Conservation (phyloP, 306 rosid species). For the Canavalia gladiata region DNA sequence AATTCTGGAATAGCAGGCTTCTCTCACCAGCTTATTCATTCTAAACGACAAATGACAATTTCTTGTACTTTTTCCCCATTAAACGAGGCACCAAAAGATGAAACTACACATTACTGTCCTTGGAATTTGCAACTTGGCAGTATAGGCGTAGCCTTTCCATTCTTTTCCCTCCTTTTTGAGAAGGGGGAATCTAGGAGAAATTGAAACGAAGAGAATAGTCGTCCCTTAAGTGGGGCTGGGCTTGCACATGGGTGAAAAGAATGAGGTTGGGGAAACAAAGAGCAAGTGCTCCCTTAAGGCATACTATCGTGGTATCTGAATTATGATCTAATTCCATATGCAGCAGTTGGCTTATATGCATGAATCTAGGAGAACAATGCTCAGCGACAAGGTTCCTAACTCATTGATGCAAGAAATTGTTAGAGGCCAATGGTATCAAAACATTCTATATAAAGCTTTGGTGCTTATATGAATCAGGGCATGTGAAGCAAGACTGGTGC, state of each 20-base stretch:
- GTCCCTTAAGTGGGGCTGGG: not conserved
- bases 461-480: constrained; percentile 23
- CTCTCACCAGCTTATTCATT: constrained; percentile 12
- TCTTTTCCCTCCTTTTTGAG: not conserved
- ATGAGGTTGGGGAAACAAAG: not conserved
- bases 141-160: constrained; percentile 1
- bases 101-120: constrained; percentile 13
- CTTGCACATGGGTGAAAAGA: not conserved
- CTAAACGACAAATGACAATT: not conserved
- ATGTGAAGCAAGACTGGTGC: constrained; percentile 27
- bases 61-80: not conserved
- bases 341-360: constrained; percentile 33
- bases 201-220: not conserved
- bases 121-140: not conserved
- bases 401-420: constrained; percentile 30
- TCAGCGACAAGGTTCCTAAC: constrained; percentile 27
- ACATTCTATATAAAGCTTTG: constrained; percentile 26
- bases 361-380: constrained; percentile 27
- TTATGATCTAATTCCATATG: constrained; percentile 27
- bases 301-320: constrained; percentile 19
- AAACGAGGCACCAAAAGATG: constrained; percentile 22
- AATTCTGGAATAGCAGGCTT: constrained; percentile 1
- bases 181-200: constrained; percentile 8
- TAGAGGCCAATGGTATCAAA: not conserved
- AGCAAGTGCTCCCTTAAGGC: constrained; percentile 18